Evolutionary conservation across 1,284 basidiomycete species (phyloP).

Genomic region (Apiotrichum montevideense): DNA sequence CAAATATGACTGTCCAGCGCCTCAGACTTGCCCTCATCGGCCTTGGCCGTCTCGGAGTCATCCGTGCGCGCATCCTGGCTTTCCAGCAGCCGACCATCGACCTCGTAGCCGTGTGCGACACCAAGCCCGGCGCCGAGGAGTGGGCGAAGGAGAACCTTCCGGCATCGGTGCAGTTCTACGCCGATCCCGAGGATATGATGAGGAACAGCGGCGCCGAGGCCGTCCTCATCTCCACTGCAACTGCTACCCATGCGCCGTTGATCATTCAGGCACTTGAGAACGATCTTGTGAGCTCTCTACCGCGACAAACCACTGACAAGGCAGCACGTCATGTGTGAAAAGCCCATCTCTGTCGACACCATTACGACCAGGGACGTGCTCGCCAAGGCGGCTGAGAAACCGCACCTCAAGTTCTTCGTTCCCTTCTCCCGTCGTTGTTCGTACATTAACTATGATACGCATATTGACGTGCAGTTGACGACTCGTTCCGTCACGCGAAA

Average conservation of each 20-base stretch:
- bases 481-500: conserved; percentile 22
- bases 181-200: conserved; percentile 10
- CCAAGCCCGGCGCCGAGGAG: neutral
- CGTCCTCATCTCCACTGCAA: conserved; percentile 25
- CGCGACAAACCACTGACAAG: conserved; percentile 6
- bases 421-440: conserved; percentile 34
- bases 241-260: conserved; percentile 17
- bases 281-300: conserved; percentile 10
- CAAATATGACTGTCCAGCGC: too few species aligned
- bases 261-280: too few species aligned
- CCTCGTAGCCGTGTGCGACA: conserved; percentile 23
- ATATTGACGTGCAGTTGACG: conserved; percentile 23
- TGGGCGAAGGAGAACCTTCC: conserved; percentile 16
- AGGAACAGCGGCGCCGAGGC: conserved; percentile 18
- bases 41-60: too few species aligned
- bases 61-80: too few species aligned
- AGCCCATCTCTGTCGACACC: conserved; percentile 36
- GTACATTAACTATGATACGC: neutral
- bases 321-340: conserved; percentile 36
- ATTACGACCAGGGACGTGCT: conserved; percentile 23
- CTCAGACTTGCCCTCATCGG: too few species aligned
- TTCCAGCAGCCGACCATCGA: neutral
- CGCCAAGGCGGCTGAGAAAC: conserved; percentile 13
- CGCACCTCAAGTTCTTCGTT: conserved; percentile 33
- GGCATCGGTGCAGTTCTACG: neutral